Conservation (phyloP, 2,329 filamentous ascomycete genomes). For the Pseudogymnoascus sp. region DNA sequence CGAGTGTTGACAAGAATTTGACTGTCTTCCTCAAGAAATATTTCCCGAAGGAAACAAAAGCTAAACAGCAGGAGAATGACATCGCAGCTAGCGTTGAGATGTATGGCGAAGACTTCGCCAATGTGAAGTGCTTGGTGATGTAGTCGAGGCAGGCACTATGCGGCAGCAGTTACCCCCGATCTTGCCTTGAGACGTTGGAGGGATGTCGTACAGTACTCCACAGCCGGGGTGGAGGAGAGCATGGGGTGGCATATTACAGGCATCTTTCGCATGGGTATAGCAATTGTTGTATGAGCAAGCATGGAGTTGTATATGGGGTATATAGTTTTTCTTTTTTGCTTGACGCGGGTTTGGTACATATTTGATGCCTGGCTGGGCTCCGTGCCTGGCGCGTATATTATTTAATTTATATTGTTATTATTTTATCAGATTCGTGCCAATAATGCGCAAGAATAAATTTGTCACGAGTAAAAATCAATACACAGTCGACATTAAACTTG, state of each 20-base stretch:
- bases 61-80: slow-evolving; percentile 66
- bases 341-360: not conserved
- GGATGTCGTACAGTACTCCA: not conserved
- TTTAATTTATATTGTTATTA: not conserved
- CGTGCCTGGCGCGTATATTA: not conserved
- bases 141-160: slow-evolving; percentile 21
- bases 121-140: slow-evolving; percentile 55
- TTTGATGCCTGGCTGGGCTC: not conserved
- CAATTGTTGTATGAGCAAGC: not conserved
- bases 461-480: not conserved
- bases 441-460: not conserved
- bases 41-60: slow-evolving; percentile 64
- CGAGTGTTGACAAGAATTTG: slow-evolving; percentile 62
- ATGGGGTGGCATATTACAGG: not conserved
- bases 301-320: not conserved
- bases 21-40: slow-evolving; percentile 65
- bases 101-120: slow-evolving; percentile 59
- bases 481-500: not conserved
- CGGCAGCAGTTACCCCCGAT: not conserved
- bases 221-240: not conserved
- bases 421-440: not conserved
- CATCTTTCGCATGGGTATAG: not conserved
- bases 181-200: not conserved
- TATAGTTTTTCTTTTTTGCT: not conserved
- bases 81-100: slow-evolving; percentile 65